Percentiles rank a stretch among this genome's conserved stretches.
These are phyloP conservation scores for Exophiala sp. DNA, from an alignment of 2,329 filamentous ascomycete species.

Conservation along the genomic window DNA sequence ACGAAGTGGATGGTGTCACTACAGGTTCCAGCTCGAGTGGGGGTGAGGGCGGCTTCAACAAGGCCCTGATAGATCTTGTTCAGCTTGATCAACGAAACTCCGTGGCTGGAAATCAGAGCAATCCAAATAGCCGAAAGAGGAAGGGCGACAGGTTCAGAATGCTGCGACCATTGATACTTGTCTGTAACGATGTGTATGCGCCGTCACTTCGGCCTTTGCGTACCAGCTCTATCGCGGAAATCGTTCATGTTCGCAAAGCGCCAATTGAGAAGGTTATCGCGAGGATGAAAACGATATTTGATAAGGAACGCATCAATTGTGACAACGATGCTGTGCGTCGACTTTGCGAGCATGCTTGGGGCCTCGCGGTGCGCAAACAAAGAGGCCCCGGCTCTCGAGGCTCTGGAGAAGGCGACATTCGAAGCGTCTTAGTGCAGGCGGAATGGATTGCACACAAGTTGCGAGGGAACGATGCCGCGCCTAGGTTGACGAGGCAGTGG, in stretches of 20 bases:
- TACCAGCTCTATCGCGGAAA: constrained; percentile 77
- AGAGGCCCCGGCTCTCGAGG: constrained; percentile 40
- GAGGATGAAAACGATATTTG: constrained; percentile 76
- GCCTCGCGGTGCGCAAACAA: constrained; percentile 55
- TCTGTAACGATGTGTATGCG: constrained; percentile 97
- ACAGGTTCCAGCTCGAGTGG: constrained; percentile 64
- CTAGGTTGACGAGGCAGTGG: constrained; percentile 53
- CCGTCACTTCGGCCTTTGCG: constrained; percentile 78
- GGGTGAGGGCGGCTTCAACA: constrained; percentile 91
- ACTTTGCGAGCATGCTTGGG: constrained; percentile 61
- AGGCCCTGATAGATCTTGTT: constrained; percentile 86
- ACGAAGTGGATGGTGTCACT: constrained; percentile 94
- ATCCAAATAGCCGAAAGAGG: constrained; percentile 41
- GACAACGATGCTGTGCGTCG: constrained; percentile 82
- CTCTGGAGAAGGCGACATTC: constrained; percentile 52
- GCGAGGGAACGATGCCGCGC: constrained; percentile 35
- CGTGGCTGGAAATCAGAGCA: constrained; percentile 23
- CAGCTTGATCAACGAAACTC: constrained; percentile 78
- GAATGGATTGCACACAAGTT: constrained; percentile 61
- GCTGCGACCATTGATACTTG: constrained; percentile 80
- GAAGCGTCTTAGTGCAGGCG: constrained; percentile 58
- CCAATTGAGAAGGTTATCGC: constrained; percentile 77
- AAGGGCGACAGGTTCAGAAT: constrained; percentile 83
- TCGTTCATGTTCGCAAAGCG: constrained; percentile 86
- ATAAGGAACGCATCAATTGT: constrained; percentile 79